Conservation (phyloP, 2,329 filamentous ascomycete species). For the Rutstroemia sp. region DNA sequence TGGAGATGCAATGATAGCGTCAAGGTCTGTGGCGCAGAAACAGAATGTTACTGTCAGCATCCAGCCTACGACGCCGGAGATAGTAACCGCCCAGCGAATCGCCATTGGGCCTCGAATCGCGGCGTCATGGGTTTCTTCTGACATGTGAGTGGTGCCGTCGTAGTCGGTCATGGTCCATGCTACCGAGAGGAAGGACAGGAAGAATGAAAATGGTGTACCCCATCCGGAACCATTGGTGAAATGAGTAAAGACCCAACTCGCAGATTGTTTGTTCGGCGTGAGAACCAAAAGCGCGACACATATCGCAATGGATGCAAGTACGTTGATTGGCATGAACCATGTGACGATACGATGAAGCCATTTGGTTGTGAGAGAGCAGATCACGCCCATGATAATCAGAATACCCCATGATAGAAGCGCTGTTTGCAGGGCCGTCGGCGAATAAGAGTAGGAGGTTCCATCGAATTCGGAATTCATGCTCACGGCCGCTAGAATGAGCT, state of each 20-base stretch:
- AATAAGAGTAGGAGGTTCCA: conserved; percentile 42
- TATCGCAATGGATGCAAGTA: conserved; percentile 52
- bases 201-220: conserved; percentile 52
- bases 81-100: conserved; percentile 50
- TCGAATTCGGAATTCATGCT: conserved; percentile 52
- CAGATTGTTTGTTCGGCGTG: conserved; percentile 51
- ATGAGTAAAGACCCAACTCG: conserved; percentile 53
- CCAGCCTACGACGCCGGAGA: conserved; percentile 54
- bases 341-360: conserved; percentile 51
- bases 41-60: conserved; percentile 55
- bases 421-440: conserved; percentile 49
- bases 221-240: conserved; percentile 56
- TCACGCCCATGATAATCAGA: conserved; percentile 44
- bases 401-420: conserved; percentile 50
- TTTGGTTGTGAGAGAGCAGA: conserved; percentile 56
- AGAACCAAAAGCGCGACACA: conserved; percentile 50
- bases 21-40: conserved; percentile 53
- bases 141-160: conserved; percentile 61
- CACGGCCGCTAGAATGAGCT: conserved; percentile 54
- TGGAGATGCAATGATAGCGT: conserved; percentile 46
- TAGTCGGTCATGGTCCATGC: conserved; percentile 64
- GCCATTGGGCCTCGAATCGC: conserved; percentile 52
- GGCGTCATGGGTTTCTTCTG: conserved; percentile 59
- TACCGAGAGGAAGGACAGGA: conserved; percentile 48
- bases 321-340: conserved; percentile 60